Evolutionary conservation across 306 rosid genomes (phyloP), one percentile per base, ranked within the genome.

Genomic region (Quercus rubra): DNA sequence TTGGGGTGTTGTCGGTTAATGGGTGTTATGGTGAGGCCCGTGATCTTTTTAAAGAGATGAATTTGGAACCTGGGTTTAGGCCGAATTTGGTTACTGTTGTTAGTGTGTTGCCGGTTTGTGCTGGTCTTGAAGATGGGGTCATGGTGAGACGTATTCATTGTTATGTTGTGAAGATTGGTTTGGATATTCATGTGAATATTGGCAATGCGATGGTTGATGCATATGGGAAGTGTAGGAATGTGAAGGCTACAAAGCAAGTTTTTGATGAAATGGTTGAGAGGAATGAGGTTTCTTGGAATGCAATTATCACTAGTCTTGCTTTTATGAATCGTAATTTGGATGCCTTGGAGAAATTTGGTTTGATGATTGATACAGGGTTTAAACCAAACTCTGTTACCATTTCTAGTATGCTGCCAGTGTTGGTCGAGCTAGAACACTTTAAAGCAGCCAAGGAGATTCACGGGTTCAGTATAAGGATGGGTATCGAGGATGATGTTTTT

Each of bases 251-350:
- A 11, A 83, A 55, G 85, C 88, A 80, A 69, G 90, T 87, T 85
- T 94, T 94, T 66, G 80, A 86, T 85, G 97, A 90, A 85, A 92
- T 89, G 78, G 74, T 81, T 58, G 88, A 84, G 70, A 90, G 81
- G 75, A 91, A 85, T 83, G 97, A 87, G 83, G 93, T 94, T 80
- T 94, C 99, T 1, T 91, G 97, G 97, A 94, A 94, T 86, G 84
- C 95, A 27, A 61, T 90, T 52, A 90, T 94, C 54, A 88, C 91
- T 35, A 74, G 97, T 78, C 91, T 92, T 64, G 77, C 97, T 55
- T 90, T 83, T 78, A 85, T 86, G 58, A 88, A 89, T 75, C 78
- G 54, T 38, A 78, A 68, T 74, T 9, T 17, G 67, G 86, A 83
- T 66, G 97, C 99, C 51, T 77, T 88, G 74, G 82, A 76, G 59